Evolutionary conservation across 2,329 filamentous ascomycete species (phyloP).

Genomic region (Macrophomina tecta): DNA sequence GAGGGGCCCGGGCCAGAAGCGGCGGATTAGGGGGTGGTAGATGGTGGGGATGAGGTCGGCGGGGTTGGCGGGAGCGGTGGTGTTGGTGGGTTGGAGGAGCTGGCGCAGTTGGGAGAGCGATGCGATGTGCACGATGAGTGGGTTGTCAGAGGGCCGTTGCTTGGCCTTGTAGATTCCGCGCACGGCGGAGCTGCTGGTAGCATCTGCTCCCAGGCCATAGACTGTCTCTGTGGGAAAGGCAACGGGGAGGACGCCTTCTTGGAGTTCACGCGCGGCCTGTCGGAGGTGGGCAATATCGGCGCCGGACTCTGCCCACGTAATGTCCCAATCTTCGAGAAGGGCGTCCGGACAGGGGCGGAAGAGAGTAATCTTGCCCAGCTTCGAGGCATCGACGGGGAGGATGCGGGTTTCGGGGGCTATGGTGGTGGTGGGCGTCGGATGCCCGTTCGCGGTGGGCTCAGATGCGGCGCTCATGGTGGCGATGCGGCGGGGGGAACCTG

Average conservation of each 20-base stretch:
- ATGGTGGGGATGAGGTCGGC: slow-evolving; percentile 69
- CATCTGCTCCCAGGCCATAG: slow-evolving; percentile 95
- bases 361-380: slow-evolving; percentile 46
- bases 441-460: background rate
- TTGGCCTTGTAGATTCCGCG: slow-evolving; percentile 93
- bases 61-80: slow-evolving; percentile 29
- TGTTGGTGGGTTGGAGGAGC: slow-evolving; percentile 54
- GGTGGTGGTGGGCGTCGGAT: background rate
- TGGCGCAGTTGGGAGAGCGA: slow-evolving; percentile 77
- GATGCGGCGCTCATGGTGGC: slow-evolving; percentile 6
- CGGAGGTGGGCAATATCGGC: slow-evolving; percentile 60
- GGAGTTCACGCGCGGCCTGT: slow-evolving; percentile 71
- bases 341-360: slow-evolving; percentile 22
- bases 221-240: slow-evolving; percentile 98
- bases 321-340: slow-evolving; percentile 42
- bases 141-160: slow-evolving; percentile 89
- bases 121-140: slow-evolving; percentile 89
- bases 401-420: slow-evolving; percentile 41
- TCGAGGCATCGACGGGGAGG: slow-evolving; percentile 48
- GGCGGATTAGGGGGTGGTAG: slow-evolving; percentile 77
- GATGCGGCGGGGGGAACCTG: background rate
- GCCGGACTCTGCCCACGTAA: slow-evolving; percentile 43
- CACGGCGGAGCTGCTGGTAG: slow-evolving; percentile 82
- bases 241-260: slow-evolving; percentile 73
- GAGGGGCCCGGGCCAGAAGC: slow-evolving; percentile 93